Percentiles rank a stretch among this genome's conserved stretches.
Conservation (phyloP, 2,329 filamentous ascomycete genomes). For the Grosmannia penicillata region DNA sequence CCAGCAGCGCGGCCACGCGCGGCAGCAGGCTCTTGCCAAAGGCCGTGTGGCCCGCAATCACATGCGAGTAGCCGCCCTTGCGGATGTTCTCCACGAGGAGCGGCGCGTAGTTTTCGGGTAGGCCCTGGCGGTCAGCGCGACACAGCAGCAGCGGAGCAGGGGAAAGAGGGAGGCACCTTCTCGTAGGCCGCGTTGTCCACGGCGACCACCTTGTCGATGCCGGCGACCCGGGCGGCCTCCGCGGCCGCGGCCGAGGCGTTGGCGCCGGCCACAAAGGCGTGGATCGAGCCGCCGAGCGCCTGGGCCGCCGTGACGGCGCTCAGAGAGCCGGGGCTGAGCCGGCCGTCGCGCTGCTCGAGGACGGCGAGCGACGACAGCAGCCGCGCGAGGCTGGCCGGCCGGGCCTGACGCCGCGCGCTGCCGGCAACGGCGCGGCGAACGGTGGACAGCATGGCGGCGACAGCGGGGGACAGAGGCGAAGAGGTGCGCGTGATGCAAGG, state of each 20-base stretch:
- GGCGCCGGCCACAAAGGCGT: slow-evolving; percentile 74
- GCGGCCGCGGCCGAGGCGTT: slow-evolving; percentile 63
- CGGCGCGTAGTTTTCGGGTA: slow-evolving; percentile 90
- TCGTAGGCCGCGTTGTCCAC: slow-evolving; percentile 87
- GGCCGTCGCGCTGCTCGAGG: slow-evolving; percentile 82
- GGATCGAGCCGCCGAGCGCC: slow-evolving; percentile 73
- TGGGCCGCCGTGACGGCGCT: slow-evolving; percentile 75
- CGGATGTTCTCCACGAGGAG: slow-evolving; percentile 93
- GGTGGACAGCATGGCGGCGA: slow-evolving; percentile 10
- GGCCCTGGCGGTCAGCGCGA: slow-evolving; percentile 47
- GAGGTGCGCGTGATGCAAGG: too few relatives aligned
- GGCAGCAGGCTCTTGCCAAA: slow-evolving; percentile 95
- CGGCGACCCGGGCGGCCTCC: slow-evolving; percentile 76
- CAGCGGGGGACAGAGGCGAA: too few relatives aligned
- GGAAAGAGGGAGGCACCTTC: slow-evolving; percentile 62
- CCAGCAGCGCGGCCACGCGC: slow-evolving; percentile 77
- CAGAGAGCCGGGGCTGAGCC: slow-evolving; percentile 68
- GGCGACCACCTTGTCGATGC: slow-evolving; percentile 79
- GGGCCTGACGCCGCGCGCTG: slow-evolving; percentile 2
- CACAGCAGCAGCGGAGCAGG: too few relatives aligned
- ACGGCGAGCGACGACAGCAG: slow-evolving; percentile 80
- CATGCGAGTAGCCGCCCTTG: slow-evolving; percentile 84
- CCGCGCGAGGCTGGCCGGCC: slow-evolving; percentile 44
- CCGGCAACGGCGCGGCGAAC: slow-evolving; percentile 6
- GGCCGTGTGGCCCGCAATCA: slow-evolving; percentile 80